These are phyloP conservation scores for Hericium coralloides DNA, from an alignment of 768 basidiomycete genomes.

Conservation along the genomic window DNA sequence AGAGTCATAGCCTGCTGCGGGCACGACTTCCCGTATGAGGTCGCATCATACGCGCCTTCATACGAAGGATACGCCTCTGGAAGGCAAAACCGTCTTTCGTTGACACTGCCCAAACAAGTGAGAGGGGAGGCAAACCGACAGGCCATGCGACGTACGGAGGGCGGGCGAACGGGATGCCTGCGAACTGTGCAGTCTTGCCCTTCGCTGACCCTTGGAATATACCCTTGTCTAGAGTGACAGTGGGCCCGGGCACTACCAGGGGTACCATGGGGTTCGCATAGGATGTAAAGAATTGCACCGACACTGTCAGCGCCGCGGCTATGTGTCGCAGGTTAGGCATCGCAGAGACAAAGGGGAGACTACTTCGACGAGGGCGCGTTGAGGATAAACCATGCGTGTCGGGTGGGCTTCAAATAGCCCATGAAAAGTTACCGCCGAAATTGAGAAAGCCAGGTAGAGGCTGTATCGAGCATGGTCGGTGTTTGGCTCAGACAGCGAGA, in stretches of 20 bases:
- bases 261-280: neutral
- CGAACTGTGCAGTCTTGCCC: conserved; percentile 11
- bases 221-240: conserved; percentile 16
- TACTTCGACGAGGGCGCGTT: too few relatives aligned
- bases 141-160: conserved; percentile 10
- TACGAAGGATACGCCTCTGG: conserved; percentile 13
- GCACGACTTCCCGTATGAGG: conserved; percentile 17
- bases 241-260: conserved; percentile 2
- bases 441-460: too few relatives aligned
- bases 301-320: neutral
- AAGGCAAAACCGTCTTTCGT: conserved; percentile 11
- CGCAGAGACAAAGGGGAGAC: neutral
- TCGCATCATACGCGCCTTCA: conserved; percentile 12
- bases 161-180: conserved; percentile 22
- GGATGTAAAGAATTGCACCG: neutral
- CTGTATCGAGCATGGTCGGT: too few relatives aligned
- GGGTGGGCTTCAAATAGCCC: too few relatives aligned
- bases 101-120: neutral
- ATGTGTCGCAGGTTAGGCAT: neutral
- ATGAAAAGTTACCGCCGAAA: too few relatives aligned
- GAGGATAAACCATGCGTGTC: too few relatives aligned
- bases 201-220: conserved; percentile 15
- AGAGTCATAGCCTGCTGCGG: conserved; percentile 15
- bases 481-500: too few relatives aligned
- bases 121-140: neutral